A percentile compares a stretch with the other conserved stretches of the same genome.
phyloP scores from a whole-genome alignment of 768 basidiomycete genomes.

The Amanita inopinata region DNA sequence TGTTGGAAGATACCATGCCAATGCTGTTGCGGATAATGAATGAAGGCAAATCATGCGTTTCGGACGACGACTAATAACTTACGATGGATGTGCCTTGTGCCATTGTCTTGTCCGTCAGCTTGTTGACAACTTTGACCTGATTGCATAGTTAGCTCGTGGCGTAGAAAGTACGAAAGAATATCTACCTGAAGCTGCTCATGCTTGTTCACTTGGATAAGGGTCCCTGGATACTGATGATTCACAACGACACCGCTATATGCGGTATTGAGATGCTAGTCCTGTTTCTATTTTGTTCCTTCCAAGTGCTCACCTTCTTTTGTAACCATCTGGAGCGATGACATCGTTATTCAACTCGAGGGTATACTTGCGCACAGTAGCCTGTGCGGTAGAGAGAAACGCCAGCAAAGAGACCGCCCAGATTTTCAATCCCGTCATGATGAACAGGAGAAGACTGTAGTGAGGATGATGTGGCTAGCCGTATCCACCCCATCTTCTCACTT shows the following conservation, averaged over 20 bases:
- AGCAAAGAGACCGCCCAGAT: neutral
- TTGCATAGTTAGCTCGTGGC: slow-evolving; percentile 30
- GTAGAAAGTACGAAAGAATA: neutral
- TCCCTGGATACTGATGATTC: slow-evolving; percentile 15
- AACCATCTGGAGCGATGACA: neutral
- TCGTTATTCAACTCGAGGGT: slow-evolving; percentile 2
- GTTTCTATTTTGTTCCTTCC: neutral
- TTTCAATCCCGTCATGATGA: neutral
- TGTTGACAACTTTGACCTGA: slow-evolving; percentile 36
- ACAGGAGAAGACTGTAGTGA: neutral
- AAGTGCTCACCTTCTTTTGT: neutral
- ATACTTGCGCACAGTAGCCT: slow-evolving; percentile 2
- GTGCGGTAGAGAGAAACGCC: neutral
- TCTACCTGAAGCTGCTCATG: slow-evolving; percentile 5
- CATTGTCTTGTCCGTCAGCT: slow-evolving; percentile 40
- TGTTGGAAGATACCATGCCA: slow-evolving; percentile 35
- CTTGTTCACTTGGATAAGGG: slow-evolving; percentile 24
- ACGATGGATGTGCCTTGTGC: slow-evolving; percentile 41
- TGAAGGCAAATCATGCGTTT: neutral
- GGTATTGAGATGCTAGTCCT: neutral
- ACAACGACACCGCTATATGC: slow-evolving; percentile 1
- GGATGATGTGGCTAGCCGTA: no score
- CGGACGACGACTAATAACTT: slow-evolving; percentile 13
- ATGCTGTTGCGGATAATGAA: slow-evolving; percentile 23
- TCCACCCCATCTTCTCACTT: no score